These are phyloP conservation scores for Trametes sanguinea DNA, from an alignment of 768 basidiomycete species.

Conservation along the genomic window DNA sequence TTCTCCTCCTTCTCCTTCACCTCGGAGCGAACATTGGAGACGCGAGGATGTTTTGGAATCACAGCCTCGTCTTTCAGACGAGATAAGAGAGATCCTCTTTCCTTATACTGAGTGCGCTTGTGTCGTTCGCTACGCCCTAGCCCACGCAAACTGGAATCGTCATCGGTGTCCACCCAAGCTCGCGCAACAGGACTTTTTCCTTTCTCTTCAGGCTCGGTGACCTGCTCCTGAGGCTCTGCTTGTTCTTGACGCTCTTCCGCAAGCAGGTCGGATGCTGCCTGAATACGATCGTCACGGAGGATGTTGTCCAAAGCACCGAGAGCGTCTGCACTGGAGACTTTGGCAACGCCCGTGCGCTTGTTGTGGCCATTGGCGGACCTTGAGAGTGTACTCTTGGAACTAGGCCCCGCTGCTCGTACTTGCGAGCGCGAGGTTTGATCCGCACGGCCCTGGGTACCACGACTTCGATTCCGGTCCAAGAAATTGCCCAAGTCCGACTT, in stretches of 20 bases:
- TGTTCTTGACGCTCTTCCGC: slow-evolving; percentile 5
- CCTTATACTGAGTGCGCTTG: slow-evolving; percentile 23
- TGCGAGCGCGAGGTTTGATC: no score
- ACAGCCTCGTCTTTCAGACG: slow-evolving; percentile 18
- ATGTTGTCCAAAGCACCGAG: slow-evolving; percentile 6
- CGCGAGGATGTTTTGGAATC: slow-evolving; percentile 19
- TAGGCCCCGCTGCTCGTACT: no score
- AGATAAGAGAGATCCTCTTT: slow-evolving; percentile 27
- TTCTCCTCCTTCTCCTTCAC: slow-evolving; percentile 21
- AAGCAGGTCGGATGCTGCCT: slow-evolving; percentile 3
- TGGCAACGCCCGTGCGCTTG: neutral
- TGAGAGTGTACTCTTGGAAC: neutral
- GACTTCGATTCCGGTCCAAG: no score
- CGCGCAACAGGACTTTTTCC: neutral
- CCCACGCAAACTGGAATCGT: neutral
- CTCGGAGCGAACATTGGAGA: neutral
- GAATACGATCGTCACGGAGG: slow-evolving; percentile 8
- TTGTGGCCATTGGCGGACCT: neutral
- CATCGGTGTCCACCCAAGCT: neutral
- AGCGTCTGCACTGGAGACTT: neutral
- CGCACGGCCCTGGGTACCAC: no score
- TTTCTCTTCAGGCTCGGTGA: neutral
- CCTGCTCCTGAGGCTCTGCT: neutral
- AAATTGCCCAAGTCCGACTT: no score
- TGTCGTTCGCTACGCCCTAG: neutral